phyloP scores from a whole-genome alignment of 768 basidiomycete genomes.

The Termitomyces sp. region DNA sequence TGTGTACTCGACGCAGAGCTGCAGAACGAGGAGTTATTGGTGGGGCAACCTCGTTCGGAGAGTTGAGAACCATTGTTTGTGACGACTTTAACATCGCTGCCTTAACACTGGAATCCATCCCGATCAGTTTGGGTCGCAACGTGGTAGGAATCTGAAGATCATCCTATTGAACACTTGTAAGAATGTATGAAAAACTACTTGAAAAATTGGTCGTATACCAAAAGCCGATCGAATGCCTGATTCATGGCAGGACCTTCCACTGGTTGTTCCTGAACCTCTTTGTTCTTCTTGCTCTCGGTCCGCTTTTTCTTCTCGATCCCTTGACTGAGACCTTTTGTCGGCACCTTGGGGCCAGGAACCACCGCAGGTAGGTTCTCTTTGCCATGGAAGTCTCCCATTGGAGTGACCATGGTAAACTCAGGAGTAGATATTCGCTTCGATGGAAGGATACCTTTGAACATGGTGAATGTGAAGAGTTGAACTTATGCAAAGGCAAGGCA shows the following conservation, averaged over 20 bases:
- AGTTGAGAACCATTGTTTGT: slow-evolving; percentile 47
- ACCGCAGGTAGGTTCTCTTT: slow-evolving; percentile 58
- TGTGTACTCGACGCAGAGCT: slow-evolving; percentile 59
- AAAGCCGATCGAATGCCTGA: slow-evolving; percentile 73
- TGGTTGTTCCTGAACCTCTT: slow-evolving; percentile 5
- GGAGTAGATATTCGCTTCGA: slow-evolving; percentile 58
- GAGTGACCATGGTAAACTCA: slow-evolving; percentile 71
- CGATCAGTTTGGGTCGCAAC: slow-evolving; percentile 69
- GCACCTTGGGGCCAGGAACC: slow-evolving; percentile 10
- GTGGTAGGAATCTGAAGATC: slow-evolving; percentile 83
- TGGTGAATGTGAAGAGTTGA: slow-evolving; percentile 24
- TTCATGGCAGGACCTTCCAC: slow-evolving; percentile 38
- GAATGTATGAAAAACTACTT: not conserved
- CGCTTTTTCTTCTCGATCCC: slow-evolving; percentile 34
- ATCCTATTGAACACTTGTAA: slow-evolving; percentile 42
- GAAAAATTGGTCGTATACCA: slow-evolving; percentile 46
- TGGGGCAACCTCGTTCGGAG: slow-evolving; percentile 23
- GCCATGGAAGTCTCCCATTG: slow-evolving; percentile 44
- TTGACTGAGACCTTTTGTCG: slow-evolving; percentile 27
- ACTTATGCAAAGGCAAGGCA: not conserved
- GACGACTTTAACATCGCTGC: slow-evolving; percentile 90
- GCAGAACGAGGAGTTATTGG: slow-evolving; percentile 45
- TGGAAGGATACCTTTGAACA: slow-evolving; percentile 81
- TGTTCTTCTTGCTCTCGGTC: slow-evolving; percentile 18
- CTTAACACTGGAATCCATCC: slow-evolving; percentile 83